These are phyloP conservation scores for Cocos nucifera DNA, from an alignment of 176 grass and related monocot genomes.

Conservation along the genomic window DNA sequence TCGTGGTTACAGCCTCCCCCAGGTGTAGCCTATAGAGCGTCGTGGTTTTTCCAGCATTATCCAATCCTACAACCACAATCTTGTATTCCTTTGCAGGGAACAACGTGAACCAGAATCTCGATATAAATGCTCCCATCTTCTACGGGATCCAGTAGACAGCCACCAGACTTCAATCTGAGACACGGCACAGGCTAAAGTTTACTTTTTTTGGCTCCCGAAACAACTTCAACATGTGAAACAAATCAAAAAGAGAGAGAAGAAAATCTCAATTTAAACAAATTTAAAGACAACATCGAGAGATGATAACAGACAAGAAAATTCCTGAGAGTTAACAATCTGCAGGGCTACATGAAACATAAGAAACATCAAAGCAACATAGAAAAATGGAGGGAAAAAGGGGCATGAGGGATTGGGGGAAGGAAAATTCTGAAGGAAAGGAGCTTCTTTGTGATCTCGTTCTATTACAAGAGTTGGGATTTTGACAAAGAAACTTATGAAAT, in stretches of 20 bases:
- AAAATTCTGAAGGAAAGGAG: no score
- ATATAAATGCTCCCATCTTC: slow-evolving; percentile 74
- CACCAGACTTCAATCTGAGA: not conserved
- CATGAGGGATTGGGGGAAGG: no score
- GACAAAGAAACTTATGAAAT: no score
- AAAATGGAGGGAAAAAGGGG: no score
- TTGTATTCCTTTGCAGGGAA: slow-evolving; percentile 97
- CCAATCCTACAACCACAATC: slow-evolving; percentile 90
- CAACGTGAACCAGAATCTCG: slow-evolving; percentile 90
- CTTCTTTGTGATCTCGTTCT: no score
- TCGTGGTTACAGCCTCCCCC: slow-evolving; percentile 88
- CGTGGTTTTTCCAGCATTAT: slow-evolving; percentile 96
- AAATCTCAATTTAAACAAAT: no score
- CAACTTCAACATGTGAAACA: not conserved
- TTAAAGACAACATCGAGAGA: no score
- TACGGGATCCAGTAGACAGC: not conserved
- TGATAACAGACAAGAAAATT: no score
- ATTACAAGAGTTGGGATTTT: not conserved
- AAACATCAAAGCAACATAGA: no score
- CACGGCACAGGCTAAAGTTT: not conserved
- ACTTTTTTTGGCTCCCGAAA: no score
- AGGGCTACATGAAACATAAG: no score
- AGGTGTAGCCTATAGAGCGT: slow-evolving; percentile 95
- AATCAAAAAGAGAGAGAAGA: not conserved
- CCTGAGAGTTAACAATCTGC: no score